phyloP scores from a whole-genome alignment of 768 basidiomycete genomes.

The Mrakia hoshinonis region DNA sequence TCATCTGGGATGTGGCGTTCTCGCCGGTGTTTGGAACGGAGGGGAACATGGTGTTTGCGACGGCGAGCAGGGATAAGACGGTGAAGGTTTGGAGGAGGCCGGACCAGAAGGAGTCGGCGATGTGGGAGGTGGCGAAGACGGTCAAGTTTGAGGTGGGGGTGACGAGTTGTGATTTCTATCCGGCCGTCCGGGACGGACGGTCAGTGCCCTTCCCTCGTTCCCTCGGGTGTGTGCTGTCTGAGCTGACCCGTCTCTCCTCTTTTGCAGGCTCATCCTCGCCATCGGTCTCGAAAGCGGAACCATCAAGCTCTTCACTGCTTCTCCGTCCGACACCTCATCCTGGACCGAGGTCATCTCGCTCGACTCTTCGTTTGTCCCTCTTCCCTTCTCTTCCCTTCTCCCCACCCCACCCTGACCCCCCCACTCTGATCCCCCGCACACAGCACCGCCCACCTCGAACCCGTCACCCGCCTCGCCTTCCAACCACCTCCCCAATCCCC shows the following conservation, averaged over 20 bases:
- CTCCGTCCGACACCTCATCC: not conserved
- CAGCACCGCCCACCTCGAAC: conserved; percentile 26
- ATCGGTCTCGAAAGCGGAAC: conserved; percentile 77
- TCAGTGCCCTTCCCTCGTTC: conserved; percentile 35
- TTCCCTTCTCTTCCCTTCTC: not conserved
- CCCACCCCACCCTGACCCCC: not conserved
- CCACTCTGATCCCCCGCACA: not conserved
- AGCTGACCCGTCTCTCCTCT: not conserved
- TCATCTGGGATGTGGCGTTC: conserved; percentile 96
- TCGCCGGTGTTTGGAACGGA: conserved; percentile 39
- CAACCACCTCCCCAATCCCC: conserved; percentile 14
- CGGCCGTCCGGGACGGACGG: conserved; percentile 44
- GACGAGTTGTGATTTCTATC: conserved; percentile 66
- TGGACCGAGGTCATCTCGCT: conserved; percentile 12
- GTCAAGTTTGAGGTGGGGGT: conserved; percentile 67
- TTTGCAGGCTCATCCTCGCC: conserved; percentile 53
- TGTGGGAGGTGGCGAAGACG: conserved; percentile 54
- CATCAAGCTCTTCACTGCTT: conserved; percentile 55
- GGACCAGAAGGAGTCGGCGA: conserved; percentile 37
- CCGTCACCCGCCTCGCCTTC: conserved; percentile 27
- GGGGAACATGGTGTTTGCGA: conserved; percentile 73
- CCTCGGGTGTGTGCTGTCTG: not conserved
- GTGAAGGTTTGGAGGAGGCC: conserved; percentile 70
- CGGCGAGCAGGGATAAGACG: conserved; percentile 90
- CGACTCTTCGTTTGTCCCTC: conserved; percentile 8